Evolutionary conservation across 2,329 filamentous ascomycete species (phyloP), one percentile per base, ranked within the genome.

Genomic region (Talaromyces sp.): DNA sequence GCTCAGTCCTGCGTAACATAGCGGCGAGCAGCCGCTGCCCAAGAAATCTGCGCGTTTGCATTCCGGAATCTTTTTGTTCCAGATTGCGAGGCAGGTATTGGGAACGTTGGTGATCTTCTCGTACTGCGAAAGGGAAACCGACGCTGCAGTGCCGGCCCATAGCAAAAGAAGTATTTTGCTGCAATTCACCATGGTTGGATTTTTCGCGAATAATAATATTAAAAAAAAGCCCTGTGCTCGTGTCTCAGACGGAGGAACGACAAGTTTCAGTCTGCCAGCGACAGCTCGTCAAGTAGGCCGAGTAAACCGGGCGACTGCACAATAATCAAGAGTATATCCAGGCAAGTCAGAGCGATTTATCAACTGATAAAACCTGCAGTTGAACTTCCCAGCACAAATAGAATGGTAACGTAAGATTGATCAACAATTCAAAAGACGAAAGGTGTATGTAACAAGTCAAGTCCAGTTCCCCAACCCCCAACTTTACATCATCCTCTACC

Each of bases 161-260:
- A 62, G 29, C 29, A 61, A 32, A 26, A 58, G 19, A 46, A 43
- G 41, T 27, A 58, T 24, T 27, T 80, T 12, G 10, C n/a, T 24
- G 29, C 29, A 31, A 55, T 52, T 52, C 27, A 12, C 24, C 43
- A 46, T 46, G 21, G 14, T 24, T 24, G 43, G 11, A 19, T 38
- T 17, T 38, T 38, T 14, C 12, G 43, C 43, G 7, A 12, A 52
- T 14, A n/a, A 9, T 38, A 38, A 38, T 6, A 38, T n/a, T 2
- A 38, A 14, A 29, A 35, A 35, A 35, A 38, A 5, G 9, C 12
- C 7, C 32, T 12, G 35, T 38, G 35, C 3, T 14, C n/a, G 17
- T 38, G 35, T 17, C 32, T 35, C 32, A 29, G 27, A 29, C 17
- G 35, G 8, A n/a, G 35, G 35, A 38, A n/a, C 35, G 35, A 35